Base-by-base conservation (phyloP, 2,329 filamentous ascomycete species). In the Pseudogymnoascus verrucosus region DNA sequence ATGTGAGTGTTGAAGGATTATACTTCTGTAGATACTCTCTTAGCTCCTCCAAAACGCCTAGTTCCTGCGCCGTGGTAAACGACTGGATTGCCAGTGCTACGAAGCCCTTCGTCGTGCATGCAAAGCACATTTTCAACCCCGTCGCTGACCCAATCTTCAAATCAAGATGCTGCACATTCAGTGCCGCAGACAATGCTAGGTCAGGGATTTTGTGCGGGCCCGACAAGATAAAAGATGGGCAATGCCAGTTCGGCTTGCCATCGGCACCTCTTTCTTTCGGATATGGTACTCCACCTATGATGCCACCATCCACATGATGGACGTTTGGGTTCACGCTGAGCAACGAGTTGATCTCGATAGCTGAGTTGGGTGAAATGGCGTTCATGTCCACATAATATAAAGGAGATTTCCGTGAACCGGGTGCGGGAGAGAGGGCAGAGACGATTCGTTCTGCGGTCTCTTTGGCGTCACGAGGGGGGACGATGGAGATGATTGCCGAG, bases 41-140 rank as follows among this genome's bases (percentile, higher is more conserved):
- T 12, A 61, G 39, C 10, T 61, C 79, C 0, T 75, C 76, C 1
- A 87, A 77, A 1, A 91, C 82, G 26, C 84, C 84, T 0, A 90
- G 79, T 0, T 76, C 75, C 19, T 81, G 77, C 0, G 89, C 89
- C 0, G 88, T 88, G 10, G 85, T 85, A 71, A 87, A 89, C 0
- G 86, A 82, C 70, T 90, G 85, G 34, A 89, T 80, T 0, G 85
- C 84, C 3, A 91, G 78, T 1, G 87, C 86, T 1, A 82, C 85
- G 70, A 88, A 84, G 12, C 84, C 84, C 72, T 87, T 87, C 28
- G 78, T 78, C 64, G 84, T 71, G 64, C 80, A 78, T n/a, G 83
- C 83, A 72, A 85, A 86, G 73, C 83, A 86, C 80, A 85, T 85
- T 71, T 87, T 87, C 59, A 87, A 76, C 0, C 82, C 82, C 64